These are phyloP conservation scores for Cryptococcus sp. DNA, from an alignment of 1,284 basidiomycete genomes.

Conservation along the genomic window DNA sequence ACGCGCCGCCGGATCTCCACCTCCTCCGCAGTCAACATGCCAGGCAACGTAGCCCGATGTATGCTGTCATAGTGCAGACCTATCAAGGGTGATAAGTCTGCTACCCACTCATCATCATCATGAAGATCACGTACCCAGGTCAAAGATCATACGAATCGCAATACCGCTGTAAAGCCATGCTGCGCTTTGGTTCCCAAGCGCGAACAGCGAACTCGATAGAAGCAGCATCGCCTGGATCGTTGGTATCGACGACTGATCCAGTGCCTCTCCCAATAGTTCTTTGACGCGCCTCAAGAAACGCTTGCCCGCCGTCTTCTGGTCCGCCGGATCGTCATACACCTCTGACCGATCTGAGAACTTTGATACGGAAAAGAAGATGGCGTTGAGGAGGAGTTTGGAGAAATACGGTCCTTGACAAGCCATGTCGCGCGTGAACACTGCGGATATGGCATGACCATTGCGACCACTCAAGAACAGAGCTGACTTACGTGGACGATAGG, in stretches of 20 bases:
- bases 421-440: conserved; percentile 43
- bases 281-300: conserved; percentile 37
- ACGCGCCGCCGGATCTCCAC: conserved; percentile 38
- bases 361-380: conserved; percentile 40
- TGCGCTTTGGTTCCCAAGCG: conserved; percentile 34
- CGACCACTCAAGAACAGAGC: not conserved
- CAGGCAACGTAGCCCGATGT: conserved; percentile 13
- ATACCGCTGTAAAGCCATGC: conserved; percentile 41
- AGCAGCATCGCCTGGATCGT: conserved; percentile 43
- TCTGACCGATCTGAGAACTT: conserved; percentile 41
- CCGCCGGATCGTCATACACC: conserved; percentile 28
- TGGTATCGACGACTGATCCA: conserved; percentile 37
- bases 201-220: conserved; percentile 38
- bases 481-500: conserved; percentile 31
- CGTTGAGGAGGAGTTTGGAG: conserved; percentile 40
- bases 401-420: conserved; percentile 36
- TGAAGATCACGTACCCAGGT: conserved; percentile 26
- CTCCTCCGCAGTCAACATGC: conserved; percentile 27
- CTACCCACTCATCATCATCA: too few species aligned
- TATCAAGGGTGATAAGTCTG: not conserved
- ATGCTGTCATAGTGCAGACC: conserved; percentile 31
- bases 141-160: conserved; percentile 40
- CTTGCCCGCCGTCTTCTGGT: conserved; percentile 31
- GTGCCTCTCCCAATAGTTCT: conserved; percentile 34
- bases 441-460: not conserved